Evolutionary conservation across 495 filamentous ascomycete genomes (phyloP).

Genomic region (Cenococcum geophilum): DNA sequence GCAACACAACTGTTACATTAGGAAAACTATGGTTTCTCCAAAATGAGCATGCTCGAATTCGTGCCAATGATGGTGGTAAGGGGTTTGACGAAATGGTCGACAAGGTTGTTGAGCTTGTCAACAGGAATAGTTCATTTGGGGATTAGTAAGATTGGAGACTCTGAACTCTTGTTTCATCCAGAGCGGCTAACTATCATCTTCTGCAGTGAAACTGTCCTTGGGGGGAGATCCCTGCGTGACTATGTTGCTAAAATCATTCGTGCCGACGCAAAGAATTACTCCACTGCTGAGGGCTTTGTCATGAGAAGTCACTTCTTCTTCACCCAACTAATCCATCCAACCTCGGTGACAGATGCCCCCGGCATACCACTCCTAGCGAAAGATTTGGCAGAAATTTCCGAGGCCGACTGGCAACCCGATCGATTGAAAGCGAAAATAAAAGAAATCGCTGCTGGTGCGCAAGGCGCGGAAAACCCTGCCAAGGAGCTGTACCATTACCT

Average conservation of each 20-base stretch:
- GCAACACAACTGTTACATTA: constrained; percentile 77
- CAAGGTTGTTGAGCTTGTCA: constrained; percentile 36
- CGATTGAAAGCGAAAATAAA: constrained; percentile 8
- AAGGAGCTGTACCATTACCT: constrained; percentile 30
- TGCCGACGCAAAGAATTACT: constrained; percentile 58
- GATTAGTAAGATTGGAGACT: constrained; percentile 26
- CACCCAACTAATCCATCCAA: constrained; percentile 31
- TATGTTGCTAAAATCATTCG: constrained; percentile 51
- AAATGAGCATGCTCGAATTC: constrained; percentile 52
- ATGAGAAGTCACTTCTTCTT: constrained; percentile 60
- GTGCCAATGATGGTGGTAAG: constrained; percentile 15
- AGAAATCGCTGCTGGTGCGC: constrained; percentile 16
- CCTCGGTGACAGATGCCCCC: constrained; percentile 7
- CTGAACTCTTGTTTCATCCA: constrained; percentile 17
- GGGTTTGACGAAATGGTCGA: constrained; percentile 49
- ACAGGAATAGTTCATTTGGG: constrained; percentile 37
- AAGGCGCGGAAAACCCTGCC: background rate
- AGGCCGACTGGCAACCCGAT: constrained; percentile 18
- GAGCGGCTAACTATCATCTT: background rate
- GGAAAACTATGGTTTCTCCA: constrained; percentile 79
- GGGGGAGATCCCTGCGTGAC: constrained; percentile 3
- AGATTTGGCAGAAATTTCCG: constrained; percentile 10
- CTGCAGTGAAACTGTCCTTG: background rate
- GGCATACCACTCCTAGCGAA: constrained; percentile 1
- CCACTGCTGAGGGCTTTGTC: constrained; percentile 51